phyloP scores from a whole-genome alignment of 225 moss, liverwort and hornwort genomes.

The Pseudoscleropodium purum region DNA sequence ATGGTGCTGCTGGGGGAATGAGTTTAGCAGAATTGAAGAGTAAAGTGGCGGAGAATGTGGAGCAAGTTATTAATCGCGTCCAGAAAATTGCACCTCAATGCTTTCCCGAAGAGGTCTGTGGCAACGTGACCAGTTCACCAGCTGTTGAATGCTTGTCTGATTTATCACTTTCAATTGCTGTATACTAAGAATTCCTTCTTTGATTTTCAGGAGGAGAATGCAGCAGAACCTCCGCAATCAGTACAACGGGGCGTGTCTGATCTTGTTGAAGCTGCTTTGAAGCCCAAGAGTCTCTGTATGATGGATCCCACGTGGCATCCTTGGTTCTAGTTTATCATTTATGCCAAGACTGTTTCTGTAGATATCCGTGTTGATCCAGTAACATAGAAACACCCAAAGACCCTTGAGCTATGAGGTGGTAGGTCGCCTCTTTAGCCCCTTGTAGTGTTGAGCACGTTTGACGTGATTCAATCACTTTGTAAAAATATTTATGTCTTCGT shows the following conservation, averaged over 20 bases:
- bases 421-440: not conserved
- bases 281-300: constrained; percentile 95
- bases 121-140: not conserved
- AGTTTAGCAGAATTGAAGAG: constrained; percentile 72
- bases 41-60: constrained; percentile 87
- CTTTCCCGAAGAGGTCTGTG: constrained; percentile 79
- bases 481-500: constrained; percentile 7
- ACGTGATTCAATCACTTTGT: constrained; percentile 2
- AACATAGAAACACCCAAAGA: constrained; percentile 4
- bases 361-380: constrained; percentile 18
- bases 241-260: constrained; percentile 95
- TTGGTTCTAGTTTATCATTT: constrained; percentile 63
- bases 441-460: not conserved
- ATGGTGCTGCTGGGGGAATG: constrained; percentile 71
- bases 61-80: constrained; percentile 76
- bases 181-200: not conserved
- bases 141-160: not conserved
- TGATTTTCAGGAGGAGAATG: constrained; percentile 64
- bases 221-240: constrained; percentile 74
- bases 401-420: constrained; percentile 9
- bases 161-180: not conserved
- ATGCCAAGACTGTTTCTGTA: constrained; percentile 8
- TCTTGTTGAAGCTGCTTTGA: constrained; percentile 96
- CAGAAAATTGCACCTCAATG: constrained; percentile 88
- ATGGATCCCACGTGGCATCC: constrained; percentile 99